phyloP scores from a whole-genome alignment of 768 basidiomycete species.

The Lentinula guzmanii region DNA sequence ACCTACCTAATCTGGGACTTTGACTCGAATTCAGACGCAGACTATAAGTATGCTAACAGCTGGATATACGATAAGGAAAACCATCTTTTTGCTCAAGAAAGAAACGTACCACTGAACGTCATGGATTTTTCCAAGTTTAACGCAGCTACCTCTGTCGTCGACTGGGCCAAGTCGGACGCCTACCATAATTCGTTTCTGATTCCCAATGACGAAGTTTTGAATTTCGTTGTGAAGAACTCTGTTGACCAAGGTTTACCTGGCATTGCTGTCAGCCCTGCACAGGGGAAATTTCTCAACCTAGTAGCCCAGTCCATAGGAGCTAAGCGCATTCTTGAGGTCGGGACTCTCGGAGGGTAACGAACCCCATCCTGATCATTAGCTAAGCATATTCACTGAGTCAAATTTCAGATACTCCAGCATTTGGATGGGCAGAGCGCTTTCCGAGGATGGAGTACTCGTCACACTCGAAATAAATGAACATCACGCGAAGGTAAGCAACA shows the following conservation, averaged over 20 bases:
- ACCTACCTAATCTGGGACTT: too few species aligned
- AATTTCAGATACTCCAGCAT: constrained; percentile 36
- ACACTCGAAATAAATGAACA: constrained; percentile 43
- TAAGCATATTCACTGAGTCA: not conserved
- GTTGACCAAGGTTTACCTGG: constrained; percentile 24
- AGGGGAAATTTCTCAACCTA: constrained; percentile 41
- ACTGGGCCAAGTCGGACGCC: constrained; percentile 2
- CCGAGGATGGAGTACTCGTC: constrained; percentile 41
- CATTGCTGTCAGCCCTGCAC: constrained; percentile 31
- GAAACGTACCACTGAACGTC: too few species aligned
- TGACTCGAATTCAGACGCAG: too few species aligned
- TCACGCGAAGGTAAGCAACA: constrained; percentile 35
- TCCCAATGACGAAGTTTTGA: constrained; percentile 22
- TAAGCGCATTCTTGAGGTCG: constrained; percentile 45
- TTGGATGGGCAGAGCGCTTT: constrained; percentile 39
- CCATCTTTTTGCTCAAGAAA: too few species aligned
- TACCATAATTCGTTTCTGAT: constrained; percentile 34
- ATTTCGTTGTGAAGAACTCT: constrained; percentile 22
- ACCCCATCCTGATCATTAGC: constrained; percentile 1
- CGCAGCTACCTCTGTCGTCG: constrained; percentile 16
- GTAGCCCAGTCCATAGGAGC: constrained; percentile 36
- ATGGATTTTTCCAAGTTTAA: not conserved
- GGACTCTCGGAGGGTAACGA: constrained; percentile 44
- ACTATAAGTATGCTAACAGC: too few species aligned
- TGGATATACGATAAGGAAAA: too few species aligned